Evolutionary conservation across 345 rosid species (phyloP).

Genomic region (Erodium maritimum): DNA sequence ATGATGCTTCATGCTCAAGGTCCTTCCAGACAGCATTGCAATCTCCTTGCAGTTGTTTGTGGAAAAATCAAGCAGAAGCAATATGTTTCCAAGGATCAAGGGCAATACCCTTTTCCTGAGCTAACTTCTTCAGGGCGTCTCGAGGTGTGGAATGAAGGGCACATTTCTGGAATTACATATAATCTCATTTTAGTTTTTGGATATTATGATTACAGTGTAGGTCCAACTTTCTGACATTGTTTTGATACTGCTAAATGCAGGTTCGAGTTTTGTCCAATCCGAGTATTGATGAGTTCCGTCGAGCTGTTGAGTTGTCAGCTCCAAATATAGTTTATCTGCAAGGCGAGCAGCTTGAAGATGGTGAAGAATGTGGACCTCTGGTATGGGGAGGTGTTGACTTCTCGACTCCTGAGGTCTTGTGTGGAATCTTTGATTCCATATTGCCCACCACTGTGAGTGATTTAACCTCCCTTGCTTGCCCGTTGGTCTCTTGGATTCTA

Average conservation of each 20-base stretch:
- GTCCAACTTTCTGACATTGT: slow-evolving; percentile 5
- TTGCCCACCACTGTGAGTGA: slow-evolving; percentile 75
- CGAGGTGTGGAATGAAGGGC: slow-evolving; percentile 35
- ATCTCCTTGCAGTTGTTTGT: slow-evolving; percentile 64
- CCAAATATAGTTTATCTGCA: slow-evolving; percentile 75
- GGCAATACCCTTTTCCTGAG: slow-evolving; percentile 66
- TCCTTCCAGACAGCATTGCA: slow-evolving; percentile 78
- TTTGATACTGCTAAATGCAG: slow-evolving; percentile 27
- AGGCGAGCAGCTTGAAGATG: slow-evolving; percentile 51
- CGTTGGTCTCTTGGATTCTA: background rate
- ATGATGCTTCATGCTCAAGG: slow-evolving; percentile 96
- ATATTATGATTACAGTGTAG: background rate
- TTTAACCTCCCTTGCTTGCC: slow-evolving; percentile 9
- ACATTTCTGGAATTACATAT: background rate
- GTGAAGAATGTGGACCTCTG: slow-evolving; percentile 64
- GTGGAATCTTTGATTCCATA: slow-evolving; percentile 59
- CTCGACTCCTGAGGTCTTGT: slow-evolving; percentile 59
- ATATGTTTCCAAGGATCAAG: slow-evolving; percentile 30
- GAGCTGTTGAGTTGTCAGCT: slow-evolving; percentile 40
- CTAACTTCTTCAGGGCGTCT: slow-evolving; percentile 79
- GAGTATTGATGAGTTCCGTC: slow-evolving; percentile 52
- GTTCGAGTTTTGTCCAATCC: slow-evolving; percentile 73
- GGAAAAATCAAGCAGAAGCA: slow-evolving; percentile 43
- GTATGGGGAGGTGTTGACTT: slow-evolving; percentile 51
- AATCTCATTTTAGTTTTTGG: background rate